Evolutionary conservation across 169 alveolate genomes (phyloP), one percentile per base, ranked within the genome.

Genomic region (Eimeria praecox): DNA sequence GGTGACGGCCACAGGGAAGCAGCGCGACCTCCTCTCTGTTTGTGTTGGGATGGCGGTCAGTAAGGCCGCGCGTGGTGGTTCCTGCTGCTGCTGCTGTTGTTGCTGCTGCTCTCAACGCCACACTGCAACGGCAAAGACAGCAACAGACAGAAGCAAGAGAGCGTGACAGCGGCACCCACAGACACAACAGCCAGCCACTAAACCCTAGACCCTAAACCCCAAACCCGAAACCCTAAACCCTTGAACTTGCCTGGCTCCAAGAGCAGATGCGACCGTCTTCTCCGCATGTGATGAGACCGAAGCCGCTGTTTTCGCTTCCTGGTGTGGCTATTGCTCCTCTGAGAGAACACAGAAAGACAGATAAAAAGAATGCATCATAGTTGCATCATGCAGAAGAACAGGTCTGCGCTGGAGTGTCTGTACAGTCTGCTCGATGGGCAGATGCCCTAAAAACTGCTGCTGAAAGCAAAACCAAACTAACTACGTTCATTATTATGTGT

Each of bases 231-330:
- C 62, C 62, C 9, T 52, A 52, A 52, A 0, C 62, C 62, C 62
- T 52, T 12, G 62, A 20, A 12, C 62, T 44, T 80, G n/a, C 90
- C 66, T 80, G 90, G 62, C 69, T 40, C 90, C 90, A 80, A 18
- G 90, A 56, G 66, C 90, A 80, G n/a, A 80, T 38, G 33, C 90
- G 62, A 9, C 90, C 90, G 44, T 80, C 90, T 46, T 80, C 90
- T n/a, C 90, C 90, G 42, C 90, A 80, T 42, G 90, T 80, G 66
- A 80, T 56, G 14, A 80, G 64, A 22, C 71, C 90, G 14, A 49
- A 49, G 62, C 90, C 66, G 66, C 35, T 40, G 16, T 35, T 44
- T n/a, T 38, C 90, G 30, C 22, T 44, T 10, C 90, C 90, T 24
- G 69, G 38, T 3, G 49, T 30, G 40, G 24, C 52, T 64, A 80